Evolutionary conservation across 2,329 filamentous ascomycete genomes (phyloP).

Genomic region (Penicillium sp.): DNA sequence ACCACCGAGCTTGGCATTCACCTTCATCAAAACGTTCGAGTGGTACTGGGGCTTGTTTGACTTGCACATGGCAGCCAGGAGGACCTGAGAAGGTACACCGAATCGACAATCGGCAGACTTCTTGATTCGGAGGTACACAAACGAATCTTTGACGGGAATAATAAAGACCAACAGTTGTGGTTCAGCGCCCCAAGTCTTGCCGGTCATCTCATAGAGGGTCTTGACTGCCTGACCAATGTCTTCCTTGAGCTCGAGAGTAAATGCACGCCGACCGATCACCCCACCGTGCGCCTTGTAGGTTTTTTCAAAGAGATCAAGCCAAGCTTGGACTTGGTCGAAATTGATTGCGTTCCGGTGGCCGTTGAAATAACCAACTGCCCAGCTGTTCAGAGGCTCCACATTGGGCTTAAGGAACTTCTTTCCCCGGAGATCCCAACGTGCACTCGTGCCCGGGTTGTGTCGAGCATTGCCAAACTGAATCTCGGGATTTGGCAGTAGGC

Average conservation of each 20-base stretch:
- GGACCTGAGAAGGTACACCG: constrained; percentile 77
- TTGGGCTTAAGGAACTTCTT: constrained; percentile 74
- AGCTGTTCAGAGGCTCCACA: constrained; percentile 60
- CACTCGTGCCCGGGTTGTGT: constrained; percentile 61
- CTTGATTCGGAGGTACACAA: constrained; percentile 81
- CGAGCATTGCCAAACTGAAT: constrained; percentile 63
- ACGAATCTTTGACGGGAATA: constrained; percentile 66
- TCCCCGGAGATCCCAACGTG: constrained; percentile 83
- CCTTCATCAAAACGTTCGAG: constrained; percentile 93
- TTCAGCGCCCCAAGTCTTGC: constrained; percentile 35
- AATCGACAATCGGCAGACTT: constrained; percentile 82
- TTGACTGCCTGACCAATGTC: constrained; percentile 56
- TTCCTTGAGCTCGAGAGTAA: constrained; percentile 41
- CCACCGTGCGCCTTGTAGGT: constrained; percentile 63
- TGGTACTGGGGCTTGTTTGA: constrained; percentile 78
- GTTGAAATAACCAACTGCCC: constrained; percentile 70
- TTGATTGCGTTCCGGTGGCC: constrained; percentile 51
- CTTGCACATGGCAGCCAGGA: constrained; percentile 67
- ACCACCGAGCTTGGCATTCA: constrained; percentile 93
- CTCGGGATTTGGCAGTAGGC: constrained; percentile 66
- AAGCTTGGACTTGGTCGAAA: constrained; percentile 48
- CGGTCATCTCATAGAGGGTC: constrained; percentile 55
- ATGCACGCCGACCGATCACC: constrained; percentile 47
- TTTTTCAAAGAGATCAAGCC: constrained; percentile 60
- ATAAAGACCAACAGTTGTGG: constrained; percentile 81